Conservation (phyloP, 257 asterid species). For the Salvia hispanica region DNA sequence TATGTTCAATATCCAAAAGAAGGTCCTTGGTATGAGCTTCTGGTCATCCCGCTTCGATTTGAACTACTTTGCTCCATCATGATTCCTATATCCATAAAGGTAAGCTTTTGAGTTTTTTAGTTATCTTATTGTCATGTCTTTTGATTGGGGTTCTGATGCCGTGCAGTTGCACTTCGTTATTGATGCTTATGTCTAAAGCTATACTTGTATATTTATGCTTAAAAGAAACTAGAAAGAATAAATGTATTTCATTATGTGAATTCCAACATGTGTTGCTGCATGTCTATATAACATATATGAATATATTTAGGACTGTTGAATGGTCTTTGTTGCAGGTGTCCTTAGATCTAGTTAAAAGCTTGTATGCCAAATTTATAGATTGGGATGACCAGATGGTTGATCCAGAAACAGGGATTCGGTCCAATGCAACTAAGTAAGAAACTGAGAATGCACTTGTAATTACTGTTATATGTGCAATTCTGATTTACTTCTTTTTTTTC, state of each 20-base stretch:
- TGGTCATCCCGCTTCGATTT: conserved; percentile 95
- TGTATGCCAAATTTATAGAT: conserved; percentile 94
- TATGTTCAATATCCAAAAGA: conserved; percentile 88
- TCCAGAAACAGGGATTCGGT: conserved; percentile 68
- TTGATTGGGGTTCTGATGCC: too few relatives aligned
- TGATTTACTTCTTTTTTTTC: conserved; percentile 38
- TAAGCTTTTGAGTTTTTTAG: conserved; percentile 33
- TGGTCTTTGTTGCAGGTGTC: conserved; percentile 68
- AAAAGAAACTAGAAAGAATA: conserved; percentile 4
- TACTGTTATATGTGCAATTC: conserved; percentile 19
- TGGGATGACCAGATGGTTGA: conserved; percentile 98
- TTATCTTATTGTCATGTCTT: not conserved
- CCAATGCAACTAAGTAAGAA: conserved; percentile 92
- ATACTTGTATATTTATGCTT: not conserved
- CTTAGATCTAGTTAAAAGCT: conserved; percentile 90
- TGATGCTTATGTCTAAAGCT: conserved; percentile 13
- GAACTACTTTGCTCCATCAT: conserved; percentile 99
- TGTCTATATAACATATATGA: not conserved
- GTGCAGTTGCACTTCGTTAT: too few relatives aligned
- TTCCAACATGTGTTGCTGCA: conserved; percentile 17
- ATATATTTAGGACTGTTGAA: conserved; percentile 16
- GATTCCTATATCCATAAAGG: conserved; percentile 99
- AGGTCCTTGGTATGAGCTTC: conserved; percentile 99
- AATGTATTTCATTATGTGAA: conserved; percentile 10
- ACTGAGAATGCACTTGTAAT: conserved; percentile 29